Conservation (phyloP, 805 yeast species). For the Teunomyces stri region DNA sequence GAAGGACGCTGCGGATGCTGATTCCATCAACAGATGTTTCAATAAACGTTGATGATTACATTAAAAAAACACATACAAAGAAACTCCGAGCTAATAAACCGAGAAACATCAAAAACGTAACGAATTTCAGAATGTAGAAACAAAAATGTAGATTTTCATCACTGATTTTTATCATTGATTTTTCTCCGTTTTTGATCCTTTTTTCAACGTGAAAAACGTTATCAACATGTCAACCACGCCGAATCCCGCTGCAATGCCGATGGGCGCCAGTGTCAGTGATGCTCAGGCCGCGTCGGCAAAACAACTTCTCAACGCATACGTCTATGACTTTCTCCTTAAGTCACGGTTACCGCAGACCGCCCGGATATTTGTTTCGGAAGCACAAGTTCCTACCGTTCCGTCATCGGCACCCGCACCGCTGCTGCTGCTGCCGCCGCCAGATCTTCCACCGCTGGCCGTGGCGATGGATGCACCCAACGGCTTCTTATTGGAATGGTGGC, state of each 20-base stretch:
- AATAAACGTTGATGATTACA: too few species aligned
- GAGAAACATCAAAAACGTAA: too few species aligned
- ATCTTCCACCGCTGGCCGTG: slow-evolving; percentile 22
- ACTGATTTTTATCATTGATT: too few species aligned
- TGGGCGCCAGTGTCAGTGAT: slow-evolving; percentile 19
- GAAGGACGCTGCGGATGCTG: too few species aligned
- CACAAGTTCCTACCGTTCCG: slow-evolving; percentile 52
- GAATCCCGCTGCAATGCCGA: not conserved
- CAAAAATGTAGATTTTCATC: too few species aligned
- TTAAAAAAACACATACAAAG: too few species aligned
- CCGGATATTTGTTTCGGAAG: slow-evolving; percentile 68
- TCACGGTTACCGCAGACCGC: slow-evolving; percentile 73
- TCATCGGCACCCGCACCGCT: slow-evolving; percentile 13
- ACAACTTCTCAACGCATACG: slow-evolving; percentile 73
- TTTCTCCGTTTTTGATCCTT: too few species aligned
- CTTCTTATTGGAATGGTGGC: slow-evolving; percentile 93
- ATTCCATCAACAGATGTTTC: too few species aligned
- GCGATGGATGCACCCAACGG: slow-evolving; percentile 84
- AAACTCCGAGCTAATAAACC: too few species aligned
- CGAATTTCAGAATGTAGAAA: too few species aligned
- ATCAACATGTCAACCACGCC: not conserved
- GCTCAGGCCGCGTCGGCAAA: slow-evolving; percentile 51
- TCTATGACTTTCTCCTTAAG: slow-evolving; percentile 80
- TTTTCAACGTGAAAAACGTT: too few species aligned
- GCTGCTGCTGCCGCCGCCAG: slow-evolving; percentile 20